Evolutionary conservation across 768 basidiomycete genomes (phyloP).

Genomic region (Lactarius indigo): DNA sequence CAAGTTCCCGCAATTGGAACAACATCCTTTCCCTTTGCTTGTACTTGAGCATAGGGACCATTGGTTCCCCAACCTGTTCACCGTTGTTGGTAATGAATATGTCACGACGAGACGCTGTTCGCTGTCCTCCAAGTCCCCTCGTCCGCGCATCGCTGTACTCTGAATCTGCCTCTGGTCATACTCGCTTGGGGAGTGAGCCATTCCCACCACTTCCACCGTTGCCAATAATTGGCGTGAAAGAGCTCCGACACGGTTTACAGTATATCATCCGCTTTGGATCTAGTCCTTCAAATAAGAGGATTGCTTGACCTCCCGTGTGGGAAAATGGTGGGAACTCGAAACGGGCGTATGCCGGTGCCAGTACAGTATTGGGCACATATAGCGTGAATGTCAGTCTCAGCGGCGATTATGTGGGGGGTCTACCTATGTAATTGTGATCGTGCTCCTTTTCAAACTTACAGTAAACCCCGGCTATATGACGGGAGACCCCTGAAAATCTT

Average conservation of each 20-base stretch:
- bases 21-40: too few species aligned
- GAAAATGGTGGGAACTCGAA: neutral
- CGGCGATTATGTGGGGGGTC: neutral
- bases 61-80: too few species aligned
- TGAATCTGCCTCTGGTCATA: too few species aligned
- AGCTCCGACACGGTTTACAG: neutral
- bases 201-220: neutral
- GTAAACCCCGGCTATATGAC: neutral
- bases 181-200: neutral
- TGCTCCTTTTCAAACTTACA: neutral
- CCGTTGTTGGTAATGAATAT: too few species aligned
- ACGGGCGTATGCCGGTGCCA: neutral
- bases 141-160: neutral
- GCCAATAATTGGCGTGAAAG: neutral
- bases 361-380: neutral
- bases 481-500: neutral
- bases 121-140: too few species aligned
- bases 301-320: neutral
- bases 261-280: neutral
- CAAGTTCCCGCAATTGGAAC: too few species aligned
- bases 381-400: neutral
- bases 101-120: too few species aligned
- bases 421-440: neutral
- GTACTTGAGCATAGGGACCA: too few species aligned
- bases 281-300: neutral